Evolutionary conservation across 306 rosid species (phyloP), one percentile per base, ranked within the genome.

Genomic region (Vicia villosa): DNA sequence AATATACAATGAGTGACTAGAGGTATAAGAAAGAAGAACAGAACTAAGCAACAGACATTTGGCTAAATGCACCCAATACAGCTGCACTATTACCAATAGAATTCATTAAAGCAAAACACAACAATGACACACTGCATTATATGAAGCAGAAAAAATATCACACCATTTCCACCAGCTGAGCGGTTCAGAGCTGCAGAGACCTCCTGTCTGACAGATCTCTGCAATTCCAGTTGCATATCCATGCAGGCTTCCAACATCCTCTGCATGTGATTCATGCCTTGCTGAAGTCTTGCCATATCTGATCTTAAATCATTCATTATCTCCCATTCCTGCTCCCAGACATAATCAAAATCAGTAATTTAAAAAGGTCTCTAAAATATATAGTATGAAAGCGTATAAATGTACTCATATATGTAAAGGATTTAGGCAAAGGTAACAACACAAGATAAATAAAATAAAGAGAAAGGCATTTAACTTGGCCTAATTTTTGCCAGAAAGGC

Each of bases 251-350:
- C 99, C 89, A 95, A 78, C 96, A 89, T 87, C 79, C 96, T 89
- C 88, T 95, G 99, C 99, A 95, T 91, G 84, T 95, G 99, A 76
- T 88, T 91, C 99, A 95, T 95, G 77, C 99, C 97, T 81, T 95
- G 99, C 81, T 95, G 99, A 83, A 95, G 99, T 82, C 96, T 86
- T 36, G 93, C 85, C 97, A 95, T 95, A 74, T 95, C 99, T 41
- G 96, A 81, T 80, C 96, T 83, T 69, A 95, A 83, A 80, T 95
- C 99, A 75, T 91, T 91, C 75, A 91, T 70, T 76, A 91, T 89
- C 88, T 95, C 99, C 99, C 99, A 95, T 74, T 91, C 99, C 99
- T 95, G 88, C 70, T 74, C 61, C 62, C 61, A 66, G 69, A 51
- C 69, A 74, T 32, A 46, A 81, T 73, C 71, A 70, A 40, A 50